Evolutionary conservation across 495 filamentous ascomycete species (phyloP).

Genomic region (Melanomma pulvis-pyrius): DNA sequence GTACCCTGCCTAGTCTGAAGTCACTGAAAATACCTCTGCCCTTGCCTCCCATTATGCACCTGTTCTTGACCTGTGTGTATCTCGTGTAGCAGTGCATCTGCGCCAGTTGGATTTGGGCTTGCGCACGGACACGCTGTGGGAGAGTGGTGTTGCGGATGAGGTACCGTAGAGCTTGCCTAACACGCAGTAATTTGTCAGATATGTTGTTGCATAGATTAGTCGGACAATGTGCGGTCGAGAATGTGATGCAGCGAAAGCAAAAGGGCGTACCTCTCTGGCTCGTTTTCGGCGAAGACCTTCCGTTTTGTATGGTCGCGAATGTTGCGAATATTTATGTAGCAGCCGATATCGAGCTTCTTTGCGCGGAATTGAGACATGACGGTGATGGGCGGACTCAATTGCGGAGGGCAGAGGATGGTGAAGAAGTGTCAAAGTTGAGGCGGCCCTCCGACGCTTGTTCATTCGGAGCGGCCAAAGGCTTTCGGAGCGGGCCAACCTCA

Average conservation of each 20-base stretch:
- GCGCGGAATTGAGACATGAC: conserved; percentile 81
- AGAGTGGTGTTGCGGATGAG: conserved; percentile 90
- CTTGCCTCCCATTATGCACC: conserved; percentile 87
- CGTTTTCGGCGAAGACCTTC: conserved; percentile 81
- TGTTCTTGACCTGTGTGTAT: conserved; percentile 88
- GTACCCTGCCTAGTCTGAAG: conserved; percentile 89
- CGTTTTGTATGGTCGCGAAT: conserved; percentile 95
- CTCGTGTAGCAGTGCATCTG: conserved; percentile 95
- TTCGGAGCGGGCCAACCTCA: not conserved
- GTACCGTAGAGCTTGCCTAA: conserved; percentile 92
- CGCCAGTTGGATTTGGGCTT: conserved; percentile 87
- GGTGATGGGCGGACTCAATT: conserved; percentile 4
- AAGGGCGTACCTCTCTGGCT: conserved; percentile 74
- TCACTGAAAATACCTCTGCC: conserved; percentile 82
- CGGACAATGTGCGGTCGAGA: not conserved
- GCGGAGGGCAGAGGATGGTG: not conserved
- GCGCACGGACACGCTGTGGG: conserved; percentile 74
- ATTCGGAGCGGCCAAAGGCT: not conserved
- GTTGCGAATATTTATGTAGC: conserved; percentile 78
- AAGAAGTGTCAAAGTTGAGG: conserved; percentile 1
- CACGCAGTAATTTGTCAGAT: conserved; percentile 21
- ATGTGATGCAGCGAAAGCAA: not conserved
- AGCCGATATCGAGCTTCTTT: conserved; percentile 83
- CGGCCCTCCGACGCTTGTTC: not conserved
- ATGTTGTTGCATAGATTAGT: not conserved